Evolutionary conservation across 2,329 filamentous ascomycete genomes (phyloP).

Genomic region (Biscogniauxia marginata): DNA sequence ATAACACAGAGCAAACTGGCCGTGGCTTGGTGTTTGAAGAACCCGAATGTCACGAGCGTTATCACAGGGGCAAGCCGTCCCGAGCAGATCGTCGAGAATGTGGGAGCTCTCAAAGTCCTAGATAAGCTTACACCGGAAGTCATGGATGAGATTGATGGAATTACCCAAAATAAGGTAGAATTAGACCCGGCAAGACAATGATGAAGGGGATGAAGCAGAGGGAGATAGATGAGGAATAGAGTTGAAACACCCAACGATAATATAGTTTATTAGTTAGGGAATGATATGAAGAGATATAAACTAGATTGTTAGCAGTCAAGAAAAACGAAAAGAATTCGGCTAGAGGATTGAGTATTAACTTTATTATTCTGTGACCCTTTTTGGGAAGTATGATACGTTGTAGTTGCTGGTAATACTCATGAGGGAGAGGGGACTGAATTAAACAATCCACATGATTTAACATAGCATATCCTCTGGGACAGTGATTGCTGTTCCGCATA

Average conservation of each 20-base stretch:
- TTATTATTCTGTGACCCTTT: too few species aligned
- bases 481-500: too few species aligned
- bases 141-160: constrained; percentile 49
- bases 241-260: too few species aligned
- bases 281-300: too few species aligned
- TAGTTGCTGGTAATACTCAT: too few species aligned
- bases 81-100: constrained; percentile 52
- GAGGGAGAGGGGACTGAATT: too few species aligned
- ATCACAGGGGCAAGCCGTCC: constrained; percentile 52
- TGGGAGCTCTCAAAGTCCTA: constrained; percentile 44
- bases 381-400: too few species aligned
- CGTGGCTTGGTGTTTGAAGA: constrained; percentile 54
- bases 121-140: constrained; percentile 50
- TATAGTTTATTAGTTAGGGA: too few species aligned
- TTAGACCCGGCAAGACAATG: constrained; percentile 6
- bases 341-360: too few species aligned
- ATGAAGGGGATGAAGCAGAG: background rate
- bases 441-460: too few species aligned
- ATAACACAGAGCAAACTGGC: constrained; percentile 51
- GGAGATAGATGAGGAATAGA: background rate
- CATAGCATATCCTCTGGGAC: too few species aligned
- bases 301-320: too few species aligned
- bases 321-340: background rate
- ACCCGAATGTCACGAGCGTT: constrained; percentile 51
- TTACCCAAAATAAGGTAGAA: constrained; percentile 34